These are phyloP conservation scores for Furcasterigmium sp. DNA, from an alignment of 2,329 filamentous ascomycete species.

Conservation along the genomic window DNA sequence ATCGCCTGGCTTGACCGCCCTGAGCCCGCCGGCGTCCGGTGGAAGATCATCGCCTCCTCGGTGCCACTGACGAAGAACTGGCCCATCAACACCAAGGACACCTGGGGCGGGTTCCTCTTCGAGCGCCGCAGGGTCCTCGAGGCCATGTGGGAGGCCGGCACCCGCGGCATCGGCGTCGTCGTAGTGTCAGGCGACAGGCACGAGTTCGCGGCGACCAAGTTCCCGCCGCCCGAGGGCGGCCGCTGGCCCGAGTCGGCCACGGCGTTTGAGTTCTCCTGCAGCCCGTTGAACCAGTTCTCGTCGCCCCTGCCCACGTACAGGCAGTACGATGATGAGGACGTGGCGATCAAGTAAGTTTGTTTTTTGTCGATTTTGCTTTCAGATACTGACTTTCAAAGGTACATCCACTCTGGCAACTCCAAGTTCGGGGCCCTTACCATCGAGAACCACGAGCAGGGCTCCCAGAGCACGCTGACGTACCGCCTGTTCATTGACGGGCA, in stretches of 20 bases:
- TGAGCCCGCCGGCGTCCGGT: constrained; percentile 72
- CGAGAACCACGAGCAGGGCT: constrained; percentile 55
- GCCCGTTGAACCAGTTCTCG: constrained; percentile 91
- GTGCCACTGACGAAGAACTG: constrained; percentile 98
- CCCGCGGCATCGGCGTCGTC: constrained; percentile 70
- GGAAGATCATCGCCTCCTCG: constrained; percentile 89
- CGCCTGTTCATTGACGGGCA: constrained; percentile 76
- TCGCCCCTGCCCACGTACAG: constrained; percentile 78
- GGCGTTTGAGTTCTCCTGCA: constrained; percentile 88
- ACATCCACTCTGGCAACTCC: constrained; percentile 77
- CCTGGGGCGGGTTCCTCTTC: constrained; percentile 85
- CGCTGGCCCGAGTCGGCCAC: constrained; percentile 59
- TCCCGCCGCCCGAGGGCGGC: constrained; percentile 56
- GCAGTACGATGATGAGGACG: constrained; percentile 76
- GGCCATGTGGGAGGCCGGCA: constrained; percentile 86
- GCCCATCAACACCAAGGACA: constrained; percentile 81
- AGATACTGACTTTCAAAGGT: constrained; percentile 46
- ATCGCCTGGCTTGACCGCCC: constrained; percentile 69
- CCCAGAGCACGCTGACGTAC: constrained; percentile 73
- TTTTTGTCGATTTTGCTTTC: constrained; percentile 1
- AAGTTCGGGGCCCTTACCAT: constrained; percentile 87
- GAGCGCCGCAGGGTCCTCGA: constrained; percentile 78
- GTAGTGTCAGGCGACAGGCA: constrained; percentile 91
- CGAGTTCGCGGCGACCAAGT: constrained; percentile 87
- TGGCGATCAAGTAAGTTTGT: constrained; percentile 69